Evolutionary conservation across 768 basidiomycete genomes (phyloP), one percentile per base, ranked within the genome.

Genomic region (Daedaleopsis sinensis): DNA sequence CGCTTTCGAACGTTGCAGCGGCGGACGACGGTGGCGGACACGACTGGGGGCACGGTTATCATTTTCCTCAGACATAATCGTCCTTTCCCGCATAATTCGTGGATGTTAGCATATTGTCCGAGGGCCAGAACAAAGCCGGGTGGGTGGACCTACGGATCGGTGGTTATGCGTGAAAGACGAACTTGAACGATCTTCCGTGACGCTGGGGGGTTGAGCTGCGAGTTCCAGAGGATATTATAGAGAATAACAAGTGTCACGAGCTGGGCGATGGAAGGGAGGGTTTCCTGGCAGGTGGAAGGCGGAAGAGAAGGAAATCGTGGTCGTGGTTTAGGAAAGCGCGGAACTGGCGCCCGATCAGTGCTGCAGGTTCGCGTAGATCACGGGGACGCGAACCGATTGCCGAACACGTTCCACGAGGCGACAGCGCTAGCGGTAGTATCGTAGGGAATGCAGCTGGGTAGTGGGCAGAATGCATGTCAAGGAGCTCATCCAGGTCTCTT

Each of bases 21-120:
- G 57, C 16, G 57, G 61, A 9, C 56, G 23, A 36, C 57, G 62
- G 42, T 58, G 43, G 48, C 62, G 52, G 42, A 47, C 57, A 21
- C 62, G 57, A 37, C 62, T 63, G 32, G 62, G 57, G 0, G 57
- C 57, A 53, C 62, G 62, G 35, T 53, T 32, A 32, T 32, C 35
- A 38, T 10, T 23, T 37, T 23, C n/a, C 13, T 21, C 19, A n/a
- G 46, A 52, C 6, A n/a, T 32, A 32, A 3, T 32, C 27, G 7
- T 32, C 27, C 27, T 32, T 32, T 7, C 27, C n/a, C 27, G 4
- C 27, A 32, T 32, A 4, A 19, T 18, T 48, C 6, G 7, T 18
- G 18, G n/a, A 18, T 12, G 21, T 12, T 18, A 32, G 27, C 27
- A 32, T 32, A 7, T 32, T 32, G 27, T 32, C 27, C 27, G 27